These are phyloP conservation scores for Diophrys appendiculata DNA, from an alignment of 73 alveolate species.

Conservation along the genomic window DNA sequence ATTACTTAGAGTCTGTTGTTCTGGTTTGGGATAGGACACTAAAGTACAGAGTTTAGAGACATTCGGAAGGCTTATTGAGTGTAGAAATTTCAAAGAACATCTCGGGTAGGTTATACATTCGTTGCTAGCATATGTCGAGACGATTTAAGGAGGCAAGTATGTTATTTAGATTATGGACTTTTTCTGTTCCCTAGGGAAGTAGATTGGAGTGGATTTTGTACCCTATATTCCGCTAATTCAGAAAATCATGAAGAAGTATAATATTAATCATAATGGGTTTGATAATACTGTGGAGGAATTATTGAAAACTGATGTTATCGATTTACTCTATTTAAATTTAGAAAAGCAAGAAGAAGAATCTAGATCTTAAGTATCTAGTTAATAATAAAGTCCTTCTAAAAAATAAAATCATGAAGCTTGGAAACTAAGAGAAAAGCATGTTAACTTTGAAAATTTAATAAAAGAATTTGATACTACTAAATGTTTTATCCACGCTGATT, in stretches of 20 bases:
- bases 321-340: background rate
- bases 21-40: slow-evolving; percentile 11
- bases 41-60: background rate
- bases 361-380: slow-evolving; percentile 3
- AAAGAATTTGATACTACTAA: slow-evolving; percentile 76
- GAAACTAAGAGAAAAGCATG: slow-evolving; percentile 45
- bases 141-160: no score
- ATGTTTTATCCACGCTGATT: slow-evolving; percentile 87
- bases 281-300: no score
- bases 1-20: slow-evolving; percentile 43
- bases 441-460: slow-evolving; percentile 44
- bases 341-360: slow-evolving; percentile 2
- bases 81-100: background rate
- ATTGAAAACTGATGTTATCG: no score
- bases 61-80: background rate
- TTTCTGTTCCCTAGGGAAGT: no score
- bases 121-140: background rate
- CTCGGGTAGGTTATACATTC: background rate
- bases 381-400: no score
- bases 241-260: no score
- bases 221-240: no score
- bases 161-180: no score
- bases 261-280: no score
- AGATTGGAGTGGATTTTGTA: no score
- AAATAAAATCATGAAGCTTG: no score